Conservation (phyloP, 2,329 filamentous ascomycete genomes). For the Venturia effusa region DNA sequence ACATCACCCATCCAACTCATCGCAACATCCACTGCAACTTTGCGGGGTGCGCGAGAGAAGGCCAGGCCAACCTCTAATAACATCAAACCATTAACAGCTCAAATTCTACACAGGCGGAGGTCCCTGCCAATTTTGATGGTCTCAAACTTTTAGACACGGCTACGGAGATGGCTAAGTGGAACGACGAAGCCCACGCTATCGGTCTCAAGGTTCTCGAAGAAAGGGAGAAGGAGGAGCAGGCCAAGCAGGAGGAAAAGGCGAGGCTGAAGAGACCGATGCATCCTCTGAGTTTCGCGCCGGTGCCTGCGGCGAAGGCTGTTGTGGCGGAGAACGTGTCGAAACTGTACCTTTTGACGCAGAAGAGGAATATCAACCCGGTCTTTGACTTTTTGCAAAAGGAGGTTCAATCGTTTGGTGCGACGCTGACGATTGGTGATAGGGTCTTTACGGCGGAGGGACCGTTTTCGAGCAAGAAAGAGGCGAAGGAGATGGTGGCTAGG, state of each 20-base stretch:
- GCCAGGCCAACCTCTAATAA: not conserved
- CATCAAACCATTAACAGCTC: not conserved
- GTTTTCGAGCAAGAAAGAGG: slow-evolving; percentile 5
- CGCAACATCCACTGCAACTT: not conserved
- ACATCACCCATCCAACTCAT: not conserved
- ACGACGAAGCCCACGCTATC: not conserved
- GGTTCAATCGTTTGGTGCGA: not conserved
- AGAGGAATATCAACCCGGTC: not conserved
- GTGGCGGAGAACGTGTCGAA: not conserved
- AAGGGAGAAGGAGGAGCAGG: not conserved
- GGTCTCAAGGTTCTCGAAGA: not conserved
- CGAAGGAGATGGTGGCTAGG: slow-evolving; percentile 4
- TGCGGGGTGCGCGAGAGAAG: not conserved
- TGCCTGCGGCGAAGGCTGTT: not conserved
- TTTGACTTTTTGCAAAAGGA: not conserved
- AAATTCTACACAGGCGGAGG: not conserved
- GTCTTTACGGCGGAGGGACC: not conserved
- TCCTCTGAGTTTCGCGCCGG: not conserved
- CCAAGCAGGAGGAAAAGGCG: not conserved
- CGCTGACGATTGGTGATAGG: not conserved
- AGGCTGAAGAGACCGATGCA: not conserved
- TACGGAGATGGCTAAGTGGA: not conserved
- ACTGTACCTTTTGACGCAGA: not conserved
- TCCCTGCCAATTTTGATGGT: not conserved
- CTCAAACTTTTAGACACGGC: not conserved